Percentiles rank a stretch among this genome's conserved stretches.
These are phyloP conservation scores for Clohesyomyces aquaticus DNA, from an alignment of 495 filamentous ascomycete species.

Conservation along the genomic window DNA sequence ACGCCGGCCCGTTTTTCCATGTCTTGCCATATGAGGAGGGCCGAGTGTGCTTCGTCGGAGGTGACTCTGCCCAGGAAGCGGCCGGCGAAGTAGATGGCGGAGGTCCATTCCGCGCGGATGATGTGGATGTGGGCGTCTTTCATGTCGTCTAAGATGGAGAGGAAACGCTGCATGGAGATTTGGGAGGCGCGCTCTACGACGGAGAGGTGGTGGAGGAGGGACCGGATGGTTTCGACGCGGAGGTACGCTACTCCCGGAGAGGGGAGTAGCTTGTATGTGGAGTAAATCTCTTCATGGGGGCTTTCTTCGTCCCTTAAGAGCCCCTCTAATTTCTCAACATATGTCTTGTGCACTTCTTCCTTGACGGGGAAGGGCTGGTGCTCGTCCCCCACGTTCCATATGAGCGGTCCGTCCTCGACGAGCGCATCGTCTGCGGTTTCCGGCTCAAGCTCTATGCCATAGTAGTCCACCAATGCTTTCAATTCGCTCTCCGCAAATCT, in stretches of 20 bases:
- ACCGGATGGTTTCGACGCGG: constrained; percentile 58
- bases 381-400: constrained; percentile 37
- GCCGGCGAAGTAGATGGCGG: constrained; percentile 75
- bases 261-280: constrained; percentile 64
- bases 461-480: constrained; percentile 40
- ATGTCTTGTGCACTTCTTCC: constrained; percentile 1
- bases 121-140: constrained; percentile 67
- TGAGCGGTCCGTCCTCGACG: constrained; percentile 9
- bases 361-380: constrained; percentile 28
- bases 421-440: neutral
- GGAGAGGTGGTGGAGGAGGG: constrained; percentile 70
- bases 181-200: constrained; percentile 60
- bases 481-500: constrained; percentile 30
- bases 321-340: constrained; percentile 41
- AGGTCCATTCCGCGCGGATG: constrained; percentile 73
- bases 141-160: constrained; percentile 82
- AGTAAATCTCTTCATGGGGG: constrained; percentile 61
- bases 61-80: constrained; percentile 67
- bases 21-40: constrained; percentile 81
- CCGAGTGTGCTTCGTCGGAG: constrained; percentile 66
- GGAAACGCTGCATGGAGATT: constrained; percentile 74
- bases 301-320: constrained; percentile 52
- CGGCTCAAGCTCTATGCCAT: constrained; percentile 13
- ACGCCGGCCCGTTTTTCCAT: constrained; percentile 78
- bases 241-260: constrained; percentile 69